Base-by-base conservation (phyloP, 345 rosid species). In the Theobroma cacao region DNA sequence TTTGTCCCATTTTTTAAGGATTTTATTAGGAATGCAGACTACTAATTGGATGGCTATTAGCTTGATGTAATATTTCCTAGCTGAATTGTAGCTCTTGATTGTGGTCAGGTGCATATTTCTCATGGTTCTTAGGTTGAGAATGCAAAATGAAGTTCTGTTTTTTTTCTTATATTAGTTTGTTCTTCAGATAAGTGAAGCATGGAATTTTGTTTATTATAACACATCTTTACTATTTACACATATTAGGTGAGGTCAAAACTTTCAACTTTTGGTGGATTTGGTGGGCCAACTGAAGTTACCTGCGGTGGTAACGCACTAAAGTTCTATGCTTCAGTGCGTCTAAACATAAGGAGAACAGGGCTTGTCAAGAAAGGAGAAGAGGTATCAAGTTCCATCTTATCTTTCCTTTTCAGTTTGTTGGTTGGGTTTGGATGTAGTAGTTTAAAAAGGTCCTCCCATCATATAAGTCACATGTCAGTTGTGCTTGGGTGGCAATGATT, bases 271-370 rank as follows among this genome's bases (percentile, higher is more conserved):
- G 97, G 91, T 71, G 96, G 98, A 76, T 97, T 91, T 84, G 97
- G 98, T 53, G 98, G 97, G 33, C 98, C 98, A 33, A 77, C 89
- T 47, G 99, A 97, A 88, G 98, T 97, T 78, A 97, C 99, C 0
- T 97, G 98, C 72, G 99, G 99, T 38, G 98, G 99, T 71, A 97
- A 97, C 88, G 99, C 99, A 78, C 79, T 97, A 81, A 97, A 97
- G 88, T 94, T 97, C 79, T 94, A 97, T 85, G 97, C 99, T 84
- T 97, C 98, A 15, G 90, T 94, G 84, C 97, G 98, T 75, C 83
- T 94, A 67, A 90, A 89, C 83, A 86, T 97, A 47, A 85, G 76
- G 84, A 91, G 93, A 86, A 85, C 78, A 3, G 98, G 93, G 67
- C 71, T 90, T 20, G 41, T 97, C 81, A 97, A 97, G 90, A 94